A percentile compares a stretch with the other conserved stretches of the same genome.
Conservation (phyloP, 2,329 filamentous ascomycete species). For the Cladosporium halotolerans region DNA sequence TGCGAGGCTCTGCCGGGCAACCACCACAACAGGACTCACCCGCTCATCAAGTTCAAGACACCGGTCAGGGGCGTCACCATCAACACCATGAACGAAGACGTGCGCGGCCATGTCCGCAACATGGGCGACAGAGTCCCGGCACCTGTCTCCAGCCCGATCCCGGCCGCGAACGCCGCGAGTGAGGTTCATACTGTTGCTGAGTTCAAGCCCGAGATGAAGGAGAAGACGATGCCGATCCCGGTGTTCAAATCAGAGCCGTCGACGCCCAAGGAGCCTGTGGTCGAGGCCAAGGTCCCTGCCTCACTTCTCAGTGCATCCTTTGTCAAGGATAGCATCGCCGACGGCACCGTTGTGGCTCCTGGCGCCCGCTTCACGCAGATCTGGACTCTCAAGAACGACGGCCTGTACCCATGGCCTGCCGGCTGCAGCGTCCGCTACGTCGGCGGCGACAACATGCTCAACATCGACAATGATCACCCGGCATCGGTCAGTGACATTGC, state of each 20-base stretch:
- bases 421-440: conserved; percentile 88
- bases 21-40: conserved; percentile 89
- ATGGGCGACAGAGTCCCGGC: conserved; percentile 60
- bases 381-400: conserved; percentile 85
- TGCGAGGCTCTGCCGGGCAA: conserved; percentile 86
- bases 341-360: conserved; percentile 66
- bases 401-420: conserved; percentile 71
- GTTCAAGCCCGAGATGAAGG: conserved; percentile 51
- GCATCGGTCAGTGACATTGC: conserved; percentile 71
- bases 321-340: conserved; percentile 68
- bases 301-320: conserved; percentile 59
- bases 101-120: conserved; percentile 58
- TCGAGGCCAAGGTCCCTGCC: conserved; percentile 18
- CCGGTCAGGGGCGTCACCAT: conserved; percentile 83
- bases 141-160: conserved; percentile 12
- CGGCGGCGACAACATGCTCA: conserved; percentile 94
- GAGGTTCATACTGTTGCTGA: conserved; percentile 69
- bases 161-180: conserved; percentile 45
- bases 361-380: conserved; percentile 78
- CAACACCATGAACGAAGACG: conserved; percentile 73
- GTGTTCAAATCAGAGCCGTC: conserved; percentile 1
- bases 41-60: conserved; percentile 93
- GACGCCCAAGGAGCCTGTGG: neutral
- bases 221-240: conserved; percentile 18
- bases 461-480: conserved; percentile 72